Conservation (phyloP, 805 yeast species). For the Blastobotrys attinorum region DNA sequence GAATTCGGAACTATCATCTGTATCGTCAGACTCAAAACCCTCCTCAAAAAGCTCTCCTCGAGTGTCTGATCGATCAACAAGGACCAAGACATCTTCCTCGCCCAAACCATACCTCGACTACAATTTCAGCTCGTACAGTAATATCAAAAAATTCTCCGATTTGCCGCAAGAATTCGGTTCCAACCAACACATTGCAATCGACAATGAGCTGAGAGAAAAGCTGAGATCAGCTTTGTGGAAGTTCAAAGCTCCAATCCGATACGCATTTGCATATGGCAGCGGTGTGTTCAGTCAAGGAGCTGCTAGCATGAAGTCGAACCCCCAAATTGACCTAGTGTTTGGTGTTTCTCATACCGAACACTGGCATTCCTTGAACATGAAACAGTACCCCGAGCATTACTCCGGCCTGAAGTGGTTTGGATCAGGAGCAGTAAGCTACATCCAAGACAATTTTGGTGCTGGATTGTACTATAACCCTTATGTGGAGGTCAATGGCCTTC, state of each 20-base stretch:
- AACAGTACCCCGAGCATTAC: conserved; percentile 66
- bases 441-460: conserved; percentile 63
- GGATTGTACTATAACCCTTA: conserved; percentile 94
- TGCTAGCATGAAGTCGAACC: conserved; percentile 30
- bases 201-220: conserved; percentile 35
- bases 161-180: conserved; percentile 51
- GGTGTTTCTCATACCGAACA: conserved; percentile 66
- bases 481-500: conserved; percentile 50
- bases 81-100: background rate
- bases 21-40: too few relatives aligned
- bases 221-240: conserved; percentile 44
- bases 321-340: conserved; percentile 81
- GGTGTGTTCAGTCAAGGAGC: conserved; percentile 79
- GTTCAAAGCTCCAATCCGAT: conserved; percentile 65
- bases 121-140: conserved; percentile 24
- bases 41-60: too few relatives aligned
- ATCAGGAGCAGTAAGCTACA: conserved; percentile 43
- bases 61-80: too few relatives aligned
- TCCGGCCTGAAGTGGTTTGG: conserved; percentile 60
- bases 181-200: conserved; percentile 48
- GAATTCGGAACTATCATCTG: too few relatives aligned
- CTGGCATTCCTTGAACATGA: conserved; percentile 71
- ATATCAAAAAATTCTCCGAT: conserved; percentile 43
- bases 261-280: conserved; percentile 90
- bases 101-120: background rate